Percentiles rank a stretch among this genome's conserved stretches.
These are phyloP conservation scores for Syncephalastrum monosporum DNA, from an alignment of 371 early-diverging fungal genomes.

Conservation along the genomic window DNA sequence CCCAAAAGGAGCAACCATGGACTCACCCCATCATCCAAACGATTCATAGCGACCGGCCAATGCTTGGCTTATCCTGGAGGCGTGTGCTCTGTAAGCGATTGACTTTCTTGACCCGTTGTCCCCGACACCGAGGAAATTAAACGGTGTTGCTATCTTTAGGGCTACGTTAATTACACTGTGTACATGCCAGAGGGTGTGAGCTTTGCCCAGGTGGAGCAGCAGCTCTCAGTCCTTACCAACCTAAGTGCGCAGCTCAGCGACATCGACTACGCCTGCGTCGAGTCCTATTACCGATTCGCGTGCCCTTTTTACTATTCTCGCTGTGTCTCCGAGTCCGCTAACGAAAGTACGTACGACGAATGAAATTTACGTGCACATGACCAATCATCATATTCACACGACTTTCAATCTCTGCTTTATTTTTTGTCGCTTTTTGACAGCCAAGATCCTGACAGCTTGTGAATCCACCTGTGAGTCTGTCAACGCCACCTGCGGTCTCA, in stretches of 20 bases:
- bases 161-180: conserved; percentile 34
- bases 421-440: conserved; percentile 1
- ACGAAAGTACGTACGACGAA: conserved; percentile 1
- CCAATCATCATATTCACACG: not conserved
- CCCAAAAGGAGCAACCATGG: no score
- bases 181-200: conserved; percentile 22
- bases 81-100: no score
- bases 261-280: conserved; percentile 36
- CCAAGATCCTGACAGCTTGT: conserved; percentile 38
- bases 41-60: no score
- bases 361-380: conserved; percentile 2
- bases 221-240: conserved; percentile 13
- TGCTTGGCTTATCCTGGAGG: no score
- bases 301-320: conserved; percentile 38
- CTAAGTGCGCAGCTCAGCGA: conserved; percentile 7
- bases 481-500: conserved; percentile 26
- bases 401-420: no score
- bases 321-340: conserved; percentile 19
- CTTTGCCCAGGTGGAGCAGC: conserved; percentile 18
- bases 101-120: no score
- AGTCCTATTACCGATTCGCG: conserved; percentile 37
- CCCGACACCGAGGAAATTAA: no score
- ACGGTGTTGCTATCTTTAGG: conserved; percentile 11
- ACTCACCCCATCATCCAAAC: no score
- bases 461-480: conserved; percentile 48